These are phyloP conservation scores for Sporothrix mexicana DNA, from an alignment of 2,329 filamentous ascomycete genomes.

Conservation along the genomic window DNA sequence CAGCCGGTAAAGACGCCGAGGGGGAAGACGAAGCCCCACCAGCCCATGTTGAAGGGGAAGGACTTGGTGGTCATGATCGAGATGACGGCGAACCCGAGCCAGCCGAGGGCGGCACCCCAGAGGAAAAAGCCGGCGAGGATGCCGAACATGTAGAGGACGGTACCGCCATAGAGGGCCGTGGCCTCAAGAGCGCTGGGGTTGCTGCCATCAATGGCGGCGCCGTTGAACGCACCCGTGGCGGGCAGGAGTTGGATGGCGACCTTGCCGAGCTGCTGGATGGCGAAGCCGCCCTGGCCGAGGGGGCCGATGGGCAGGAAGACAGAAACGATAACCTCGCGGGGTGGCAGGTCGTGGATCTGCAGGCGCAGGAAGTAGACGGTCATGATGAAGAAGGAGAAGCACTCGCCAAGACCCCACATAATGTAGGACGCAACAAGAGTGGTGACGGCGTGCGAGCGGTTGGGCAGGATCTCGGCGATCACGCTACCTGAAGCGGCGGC, in stretches of 20 bases:
- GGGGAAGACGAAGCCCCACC: conserved; percentile 50
- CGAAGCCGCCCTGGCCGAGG: conserved; percentile 66
- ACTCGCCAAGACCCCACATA: conserved; percentile 68
- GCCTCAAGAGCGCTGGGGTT: conserved; percentile 47
- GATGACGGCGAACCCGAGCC: conserved; percentile 45
- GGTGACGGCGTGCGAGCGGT: conserved; percentile 60
- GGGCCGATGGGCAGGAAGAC: conserved; percentile 68
- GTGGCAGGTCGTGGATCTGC: conserved; percentile 68
- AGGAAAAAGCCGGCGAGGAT: conserved; percentile 46
- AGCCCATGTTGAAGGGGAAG: conserved; percentile 49
- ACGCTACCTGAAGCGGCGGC: conserved; percentile 68
- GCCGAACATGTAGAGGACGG: conserved; percentile 61
- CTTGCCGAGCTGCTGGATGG: conserved; percentile 51
- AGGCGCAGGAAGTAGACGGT: conserved; percentile 74
- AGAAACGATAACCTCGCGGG: conserved; percentile 68
- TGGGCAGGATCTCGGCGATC: conserved; percentile 64
- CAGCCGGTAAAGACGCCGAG: conserved; percentile 50
- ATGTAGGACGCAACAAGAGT: conserved; percentile 71
- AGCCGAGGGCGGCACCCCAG: conserved; percentile 46
- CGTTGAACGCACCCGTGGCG: conserved; percentile 48
- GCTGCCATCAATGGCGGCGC: conserved; percentile 25
- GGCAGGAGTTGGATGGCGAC: conserved; percentile 47
- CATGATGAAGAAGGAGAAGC: conserved; percentile 65
- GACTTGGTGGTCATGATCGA: conserved; percentile 44
- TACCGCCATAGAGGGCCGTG: conserved; percentile 51